Base-by-base conservation (phyloP, 202 grass and related monocot species). In the Digitaria exilis region DNA sequence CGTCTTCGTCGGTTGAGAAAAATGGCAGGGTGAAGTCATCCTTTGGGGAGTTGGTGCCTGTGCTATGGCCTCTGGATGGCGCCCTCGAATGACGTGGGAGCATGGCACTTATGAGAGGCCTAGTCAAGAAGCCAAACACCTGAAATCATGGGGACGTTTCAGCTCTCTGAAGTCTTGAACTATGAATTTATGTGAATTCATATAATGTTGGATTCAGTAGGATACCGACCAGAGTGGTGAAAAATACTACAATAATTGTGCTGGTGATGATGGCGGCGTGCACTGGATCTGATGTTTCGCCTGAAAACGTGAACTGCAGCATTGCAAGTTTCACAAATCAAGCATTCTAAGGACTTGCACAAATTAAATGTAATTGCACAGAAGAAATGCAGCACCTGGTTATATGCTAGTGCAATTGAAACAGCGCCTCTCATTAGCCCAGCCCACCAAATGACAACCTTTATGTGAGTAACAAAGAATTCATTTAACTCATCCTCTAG, bases 371-470 rank as follows among this genome's bases (percentile, higher is more conserved):
- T 15, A 29, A 28, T 59, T 59, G 22, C 1, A 9, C 1, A 14
- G 1, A 70, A 18, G 41, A 79, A 0, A 34, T 28, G 4, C 4
- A 11, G 4, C 50, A 95, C 88, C 95, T 97, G 90, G 88, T 87
- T 95, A 54, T 92, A 97, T 67, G 90, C 92, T 58, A 97, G 84
- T 3, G 90, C 92, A 48, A 97, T 82, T 19, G 90, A 97, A 75
- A 94, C 92, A 32, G 92, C 90, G 1, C 92, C 88, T 82, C 95
- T 93, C 88, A 94, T 97, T 64, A 97, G 90, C 80, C 92, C 92
- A 72, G 88, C 95, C 95, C 92, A 97, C 95, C 95, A 95, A 66
- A 97, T 94, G 31, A 97, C 87, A 7, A 91, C 68, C 92, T 97
- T 85, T 13, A 1, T 21, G 39, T 67, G 28, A 46, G 30, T 49